These are phyloP conservation scores for Aspergillus sp. DNA, from an alignment of 2,329 filamentous ascomycete species.

Conservation along the genomic window DNA sequence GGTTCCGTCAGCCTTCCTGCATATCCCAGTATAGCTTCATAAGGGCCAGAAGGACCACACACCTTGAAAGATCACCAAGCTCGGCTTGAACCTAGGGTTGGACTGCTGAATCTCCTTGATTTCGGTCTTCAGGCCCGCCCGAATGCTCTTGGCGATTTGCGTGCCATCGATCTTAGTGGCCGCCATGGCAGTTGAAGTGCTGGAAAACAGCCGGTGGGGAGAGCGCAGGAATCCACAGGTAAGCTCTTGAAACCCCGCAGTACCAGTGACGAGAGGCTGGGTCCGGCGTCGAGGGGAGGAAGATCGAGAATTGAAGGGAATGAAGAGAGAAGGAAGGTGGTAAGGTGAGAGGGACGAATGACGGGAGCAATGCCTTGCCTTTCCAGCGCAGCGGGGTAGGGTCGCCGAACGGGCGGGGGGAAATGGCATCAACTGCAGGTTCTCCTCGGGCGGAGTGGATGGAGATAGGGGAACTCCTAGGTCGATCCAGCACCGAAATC, in stretches of 20 bases:
- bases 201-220: conserved; percentile 45
- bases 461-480: conserved; percentile 4
- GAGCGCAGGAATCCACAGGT: neutral
- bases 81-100: conserved; percentile 86
- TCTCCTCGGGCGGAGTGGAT: conserved; percentile 8
- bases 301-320: conserved; percentile 11
- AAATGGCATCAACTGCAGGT: conserved; percentile 31
- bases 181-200: conserved; percentile 66
- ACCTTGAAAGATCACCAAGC: conserved; percentile 94
- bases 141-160: conserved; percentile 88
- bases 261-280: conserved; percentile 16
- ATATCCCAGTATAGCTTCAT: neutral
- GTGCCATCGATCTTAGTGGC: conserved; percentile 94
- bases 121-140: conserved; percentile 75
- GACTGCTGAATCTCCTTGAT: conserved; percentile 76
- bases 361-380: conserved; percentile 14
- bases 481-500: neutral
- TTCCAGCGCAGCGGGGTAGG: conserved; percentile 26
- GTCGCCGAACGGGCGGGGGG: conserved; percentile 23
- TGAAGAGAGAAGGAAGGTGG: conserved; percentile 15
- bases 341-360: conserved; percentile 19
- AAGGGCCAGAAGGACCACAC: conserved; percentile 27
- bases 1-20: conserved; percentile 5
- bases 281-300: conserved; percentile 16
- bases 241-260: conserved; percentile 2